Conservation (phyloP, 2,329 filamentous ascomycete genomes). For the Zarea fungicola region DNA sequence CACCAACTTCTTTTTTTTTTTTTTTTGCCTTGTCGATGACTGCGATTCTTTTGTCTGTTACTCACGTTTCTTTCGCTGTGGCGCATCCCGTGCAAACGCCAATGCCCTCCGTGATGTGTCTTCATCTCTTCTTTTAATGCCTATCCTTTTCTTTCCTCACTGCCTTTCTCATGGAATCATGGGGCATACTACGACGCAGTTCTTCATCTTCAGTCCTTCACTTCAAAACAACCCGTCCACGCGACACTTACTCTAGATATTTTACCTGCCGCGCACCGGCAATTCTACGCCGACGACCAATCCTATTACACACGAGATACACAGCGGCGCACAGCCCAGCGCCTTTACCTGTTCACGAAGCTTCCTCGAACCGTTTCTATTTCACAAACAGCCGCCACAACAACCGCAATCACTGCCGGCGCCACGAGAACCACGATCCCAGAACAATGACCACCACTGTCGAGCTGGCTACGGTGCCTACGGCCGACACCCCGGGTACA, state of each 20-base stretch:
- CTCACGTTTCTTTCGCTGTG: neutral
- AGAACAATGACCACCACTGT: slow-evolving; percentile 64
- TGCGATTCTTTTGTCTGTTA: neutral
- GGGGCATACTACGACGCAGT: slow-evolving; percentile 1
- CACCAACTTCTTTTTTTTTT: slow-evolving; percentile 1
- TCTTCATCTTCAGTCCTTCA: slow-evolving; percentile 3
- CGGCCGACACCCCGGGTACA: slow-evolving; percentile 81
- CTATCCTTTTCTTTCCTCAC: neutral
- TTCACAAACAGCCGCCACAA: neutral
- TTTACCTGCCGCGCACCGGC: neutral
- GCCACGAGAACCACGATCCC: slow-evolving; percentile 16
- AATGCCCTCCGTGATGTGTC: neutral
- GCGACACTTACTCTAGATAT: slow-evolving; percentile 1
- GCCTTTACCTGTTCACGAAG: neutral
- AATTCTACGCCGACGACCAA: neutral
- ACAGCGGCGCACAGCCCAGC: neutral
- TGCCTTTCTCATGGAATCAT: slow-evolving; percentile 11
- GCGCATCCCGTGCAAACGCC: neutral
- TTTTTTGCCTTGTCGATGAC: slow-evolving; percentile 5
- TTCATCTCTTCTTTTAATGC: neutral
- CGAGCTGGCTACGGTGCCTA: slow-evolving; percentile 75
- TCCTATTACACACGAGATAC: too few relatives aligned
- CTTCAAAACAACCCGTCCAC: neutral
- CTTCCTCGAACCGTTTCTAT: neutral
- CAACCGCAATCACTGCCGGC: too few relatives aligned